Evolutionary conservation across 331 rosid genomes (phyloP), one percentile per base, ranked within the genome.

Genomic region (Rosa hybrid): DNA sequence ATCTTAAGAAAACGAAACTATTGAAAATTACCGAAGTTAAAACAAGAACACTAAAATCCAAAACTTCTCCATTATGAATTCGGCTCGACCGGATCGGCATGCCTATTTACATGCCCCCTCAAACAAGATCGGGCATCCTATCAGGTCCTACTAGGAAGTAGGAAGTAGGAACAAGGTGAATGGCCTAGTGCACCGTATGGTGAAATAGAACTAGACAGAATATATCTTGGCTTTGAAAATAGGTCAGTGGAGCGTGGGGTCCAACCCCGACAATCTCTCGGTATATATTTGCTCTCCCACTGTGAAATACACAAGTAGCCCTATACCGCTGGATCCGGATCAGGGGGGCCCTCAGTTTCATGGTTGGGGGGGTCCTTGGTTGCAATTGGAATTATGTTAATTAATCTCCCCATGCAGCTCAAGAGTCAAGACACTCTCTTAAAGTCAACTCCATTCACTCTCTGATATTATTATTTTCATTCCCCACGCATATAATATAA

Each of bases 301-400:
- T n/a, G 54, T 23, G 64, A 34, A 34, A 34, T 57, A 23, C 39
- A 59, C 77, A 69, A 63, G 45, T 81, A 76, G 45, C 63, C 76
- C 56, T 20, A 57, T 51, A 57, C 70, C 84, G 77, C 41, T 18
- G 34, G 77, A 77, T 70, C 78, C 78, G 85, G 85, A 82, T 71
- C 68, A 23, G 77, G 76, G n/a, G n/a, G n/a, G n/a, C n/a, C n/a
- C n/a, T n/a, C 41, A 34, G 45, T 57, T 76, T 68, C 63, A 68
- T 75, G 76, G 80, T 68, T 27, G 78, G 78, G 18, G n/a, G n/a
- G 18, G 41, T 62, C 17, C 39, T 62, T 60, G 67, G 14, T 57
- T n/a, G 30, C 30, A 50, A 27, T 76, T n/a, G 30, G 64, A 50
- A 27, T 76, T 5, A 38, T 38, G 60, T 12, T 6, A 18, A 51